Evolutionary conservation across 106 monocot species (phyloP).

Genomic region (Phalaenopsis aphrodite): DNA sequence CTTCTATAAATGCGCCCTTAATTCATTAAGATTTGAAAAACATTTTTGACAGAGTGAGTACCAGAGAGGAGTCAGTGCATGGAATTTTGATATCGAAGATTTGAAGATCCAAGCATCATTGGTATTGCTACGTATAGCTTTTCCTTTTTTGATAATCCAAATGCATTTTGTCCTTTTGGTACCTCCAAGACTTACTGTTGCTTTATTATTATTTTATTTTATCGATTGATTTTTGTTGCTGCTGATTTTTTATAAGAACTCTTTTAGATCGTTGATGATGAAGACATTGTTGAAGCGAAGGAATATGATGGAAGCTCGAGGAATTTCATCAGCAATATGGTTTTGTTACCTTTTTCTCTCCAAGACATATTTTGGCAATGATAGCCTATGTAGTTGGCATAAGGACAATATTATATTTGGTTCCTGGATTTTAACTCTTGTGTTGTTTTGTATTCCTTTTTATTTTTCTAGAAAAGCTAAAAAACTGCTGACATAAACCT

Average conservation of each 20-base stretch:
- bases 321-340: conserved; percentile 36
- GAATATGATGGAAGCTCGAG: conserved; percentile 54
- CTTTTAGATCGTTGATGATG: conserved; percentile 77
- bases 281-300: conserved; percentile 46
- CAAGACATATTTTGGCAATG: neutral
- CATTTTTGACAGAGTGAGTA: conserved; percentile 65
- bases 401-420: neutral
- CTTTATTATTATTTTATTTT: neutral
- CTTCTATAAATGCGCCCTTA: neutral
- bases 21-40: neutral
- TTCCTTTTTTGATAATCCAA: neutral
- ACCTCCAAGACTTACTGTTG: neutral
- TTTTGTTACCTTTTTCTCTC: conserved; percentile 6
- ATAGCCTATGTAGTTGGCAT: neutral
- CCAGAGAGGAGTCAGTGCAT: conserved; percentile 91
- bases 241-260: conserved; percentile 7
- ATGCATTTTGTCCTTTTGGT: neutral
- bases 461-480: neutral
- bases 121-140: conserved; percentile 26
- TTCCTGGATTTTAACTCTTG: neutral
- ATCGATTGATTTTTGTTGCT: neutral
- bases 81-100: conserved; percentile 95
- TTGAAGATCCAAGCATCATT: conserved; percentile 85
- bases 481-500: neutral
- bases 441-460: neutral